phyloP scores from a whole-genome alignment of 2,329 filamentous ascomycete genomes.

The Penicillium paneum region DNA sequence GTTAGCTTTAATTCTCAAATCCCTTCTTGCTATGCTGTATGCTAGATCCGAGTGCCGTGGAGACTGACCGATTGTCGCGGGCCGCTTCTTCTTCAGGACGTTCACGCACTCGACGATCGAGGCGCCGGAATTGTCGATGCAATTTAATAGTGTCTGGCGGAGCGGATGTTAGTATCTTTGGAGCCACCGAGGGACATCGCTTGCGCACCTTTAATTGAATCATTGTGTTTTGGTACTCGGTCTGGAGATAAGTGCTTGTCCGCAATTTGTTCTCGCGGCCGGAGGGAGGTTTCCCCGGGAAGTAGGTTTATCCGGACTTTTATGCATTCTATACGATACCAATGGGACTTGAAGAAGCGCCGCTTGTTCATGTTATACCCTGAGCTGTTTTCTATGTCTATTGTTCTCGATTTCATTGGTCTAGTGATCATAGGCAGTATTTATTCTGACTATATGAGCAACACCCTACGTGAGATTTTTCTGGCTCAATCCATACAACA shows the following conservation, averaged over 20 bases:
- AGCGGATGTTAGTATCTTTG: background rate
- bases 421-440: background rate
- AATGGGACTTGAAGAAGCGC: too few relatives aligned
- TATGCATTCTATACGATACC: too few relatives aligned
- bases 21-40: background rate
- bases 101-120: constrained; percentile 95
- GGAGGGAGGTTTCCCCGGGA: constrained; percentile 21
- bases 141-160: constrained; percentile 86
- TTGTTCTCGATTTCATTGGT: background rate
- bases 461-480: background rate
- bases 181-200: background rate
- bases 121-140: constrained; percentile 99
- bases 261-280: constrained; percentile 23
- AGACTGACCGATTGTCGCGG: constrained; percentile 75
- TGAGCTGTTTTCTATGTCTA: background rate
- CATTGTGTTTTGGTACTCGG: constrained; percentile 59
- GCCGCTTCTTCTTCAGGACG: constrained; percentile 83
- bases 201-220: constrained; percentile 75
- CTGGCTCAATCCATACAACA: background rate
- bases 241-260: constrained; percentile 17
- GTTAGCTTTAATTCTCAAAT: background rate
- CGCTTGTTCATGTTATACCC: background rate
- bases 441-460: background rate
- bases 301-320: constrained; percentile 15
- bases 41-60: background rate